Conservation (phyloP, 1,139 yeast genomes). For the Blastobotrys serpentis region DNA sequence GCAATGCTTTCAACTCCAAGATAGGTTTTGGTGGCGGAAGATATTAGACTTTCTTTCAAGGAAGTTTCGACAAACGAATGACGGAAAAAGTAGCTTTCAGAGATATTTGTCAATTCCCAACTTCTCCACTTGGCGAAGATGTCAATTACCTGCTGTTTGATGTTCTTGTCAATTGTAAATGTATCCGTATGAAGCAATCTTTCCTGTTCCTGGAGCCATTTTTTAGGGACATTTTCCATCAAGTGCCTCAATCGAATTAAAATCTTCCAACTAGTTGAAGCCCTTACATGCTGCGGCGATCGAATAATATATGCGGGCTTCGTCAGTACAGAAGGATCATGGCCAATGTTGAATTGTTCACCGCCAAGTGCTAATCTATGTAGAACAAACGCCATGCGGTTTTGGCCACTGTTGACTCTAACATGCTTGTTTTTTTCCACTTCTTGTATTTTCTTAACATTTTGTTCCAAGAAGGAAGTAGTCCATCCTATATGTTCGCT, state of each 20-base stretch:
- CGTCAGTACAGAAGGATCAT: constrained; percentile 87
- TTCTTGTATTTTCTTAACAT: constrained; percentile 22
- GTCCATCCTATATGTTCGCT: constrained; percentile 31
- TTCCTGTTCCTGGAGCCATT: constrained; percentile 44
- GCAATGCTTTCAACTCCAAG: constrained; percentile 36
- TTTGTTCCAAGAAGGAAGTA: constrained; percentile 26
- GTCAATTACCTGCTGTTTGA: constrained; percentile 53
- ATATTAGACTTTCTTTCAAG: constrained; percentile 33
- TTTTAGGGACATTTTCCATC: constrained; percentile 55
- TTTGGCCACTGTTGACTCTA: constrained; percentile 14
- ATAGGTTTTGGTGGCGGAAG: constrained; percentile 28
- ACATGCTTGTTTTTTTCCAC: constrained; percentile 13
- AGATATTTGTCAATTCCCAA: constrained; percentile 75
- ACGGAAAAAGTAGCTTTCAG: constrained; percentile 46
- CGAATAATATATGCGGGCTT: constrained; percentile 82
- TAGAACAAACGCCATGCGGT: constrained; percentile 40
- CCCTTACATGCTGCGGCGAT: constrained; percentile 71
- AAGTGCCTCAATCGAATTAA: constrained; percentile 76
- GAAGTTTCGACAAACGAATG: constrained; percentile 30
- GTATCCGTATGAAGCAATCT: constrained; percentile 30
- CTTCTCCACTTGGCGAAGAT: constrained; percentile 81
- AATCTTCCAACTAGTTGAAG: constrained; percentile 85
- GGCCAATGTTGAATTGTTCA: constrained; percentile 56
- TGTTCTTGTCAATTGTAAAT: constrained; percentile 49
- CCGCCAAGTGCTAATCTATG: constrained; percentile 65